Evolutionary conservation across 495 filamentous ascomycete genomes (phyloP), one percentile per base, ranked within the genome.

Genomic region (Hyaloscypha bicolor): DNA sequence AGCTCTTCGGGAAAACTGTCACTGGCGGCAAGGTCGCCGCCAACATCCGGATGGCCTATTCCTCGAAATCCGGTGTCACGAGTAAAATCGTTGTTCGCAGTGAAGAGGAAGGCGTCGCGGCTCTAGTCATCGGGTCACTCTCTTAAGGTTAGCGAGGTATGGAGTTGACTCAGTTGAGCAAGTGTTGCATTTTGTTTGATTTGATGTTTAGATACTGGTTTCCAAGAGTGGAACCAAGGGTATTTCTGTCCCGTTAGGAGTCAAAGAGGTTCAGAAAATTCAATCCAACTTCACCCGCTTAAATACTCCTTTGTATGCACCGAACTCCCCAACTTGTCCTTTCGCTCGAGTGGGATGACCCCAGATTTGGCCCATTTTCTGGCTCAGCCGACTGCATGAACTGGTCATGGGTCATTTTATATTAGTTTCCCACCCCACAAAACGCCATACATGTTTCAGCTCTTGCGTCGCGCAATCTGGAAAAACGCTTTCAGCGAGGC

Each of bases 1-100:
- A 96, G 81, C 86, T 99, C 29, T 93, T 95, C 75, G 95, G 95
- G 73, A 97, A 96, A 87, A 97, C 94, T 25, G 88, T 98, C 69
- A 89, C 85, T 31, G 96, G 95, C 33, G 96, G 96, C 68, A 88
- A 88, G 69, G 94, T 99, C 3, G 93, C 93, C 42, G 90, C 91
- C 59, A 87, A 90, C 65, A 85, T 98, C 69, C 87, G 93, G 80
- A 96, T 99, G 95, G 95, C 94, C 5, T 97, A 87, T 79, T 94
- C 91, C 57, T 87, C 89, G 69, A 97, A 96, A 83, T 90, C 87
- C 42, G 95, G 95, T 25, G 93, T 98, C 25, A 96, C 95, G 39
- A 93, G 93, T 68, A 97, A 98, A 86, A 91, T 97, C 67, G 91
- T 90, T 45, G 91, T 92, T 62, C 85, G 95, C 71, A 88, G 89